Base-by-base conservation (phyloP, 768 basidiomycete genomes). In the Lactarius akahatsu region DNA sequence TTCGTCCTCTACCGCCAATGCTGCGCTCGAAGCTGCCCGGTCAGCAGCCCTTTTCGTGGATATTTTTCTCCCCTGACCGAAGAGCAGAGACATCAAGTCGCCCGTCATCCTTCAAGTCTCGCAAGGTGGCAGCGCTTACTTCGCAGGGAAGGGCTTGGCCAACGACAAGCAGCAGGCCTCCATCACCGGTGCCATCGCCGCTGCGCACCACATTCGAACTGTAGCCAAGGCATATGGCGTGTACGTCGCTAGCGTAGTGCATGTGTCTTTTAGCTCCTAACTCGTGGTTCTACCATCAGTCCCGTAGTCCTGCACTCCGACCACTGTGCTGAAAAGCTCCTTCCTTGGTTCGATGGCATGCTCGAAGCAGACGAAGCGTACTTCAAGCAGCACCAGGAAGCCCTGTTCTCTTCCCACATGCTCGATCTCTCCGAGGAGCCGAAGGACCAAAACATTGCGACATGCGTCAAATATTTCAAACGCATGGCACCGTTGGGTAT, bases 311-410 rank as follows among this genome's bases (percentile, higher is more conserved):
- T 99, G 73, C 96, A 99, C 88, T 90, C 92, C 68, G 97, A 99
- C 79, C 97, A 99, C 82, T 99, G 97, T 76, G 97, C 97, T 16
- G 81, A 96, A 73, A 98, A 99, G 79, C 92, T 98, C 70, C 87
- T 99, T 63, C 96, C 91, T 5, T 99, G 97, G 97, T 96, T 98
- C 78, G 97, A 99, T 77, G 96, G 94, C 63, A 98, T 99, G 97
- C 92, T 98, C 76, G 91, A 86, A 59, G 96, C 96, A 61, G 90
- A 99, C 74, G 91, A 97, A 79, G 91, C 83, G 23, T 95, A 96
- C 83, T 97, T 82, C 85, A 94, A 91, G 78, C 79, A 86, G 71
- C 89, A 98, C 81, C 84, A 87, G 65, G 93, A 92, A 74, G 82
- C 92, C 32, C 86, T 95, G 59, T 96, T 94, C 83, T 94, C 93